Base-by-base conservation (phyloP, 768 basidiomycete species). In the Pholiota microspora region DNA sequence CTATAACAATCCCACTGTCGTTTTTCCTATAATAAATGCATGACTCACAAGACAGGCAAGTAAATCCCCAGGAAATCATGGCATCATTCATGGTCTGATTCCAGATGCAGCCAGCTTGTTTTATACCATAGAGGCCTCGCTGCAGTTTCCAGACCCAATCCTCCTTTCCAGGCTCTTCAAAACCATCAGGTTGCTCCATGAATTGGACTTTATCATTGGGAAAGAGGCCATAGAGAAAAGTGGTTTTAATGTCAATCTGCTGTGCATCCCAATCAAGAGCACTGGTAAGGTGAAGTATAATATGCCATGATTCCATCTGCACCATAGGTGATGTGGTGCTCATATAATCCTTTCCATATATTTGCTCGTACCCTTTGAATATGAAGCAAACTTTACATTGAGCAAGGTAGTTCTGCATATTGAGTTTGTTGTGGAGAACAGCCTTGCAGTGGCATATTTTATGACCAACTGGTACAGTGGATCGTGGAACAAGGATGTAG, bases 331-430 rank as follows among this genome's bases (percentile, higher is more conserved):
- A 75, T 44, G 71, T 74, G 12, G 76, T 77, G 32, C 72, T 67
- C 0, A 61, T 66, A 54, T 73, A 82, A 47, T 82, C 77, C 7
- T 65, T 55, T 0, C 79, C 77, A 23, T 63, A 71, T 0, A 72
- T 59, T 49, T 77, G 76, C 21, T 73, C 59, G 59, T 67, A 77
- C 0, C 80, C 78, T 50, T 73, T 68, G 23, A 75, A 71, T 0
- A 82, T 73, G 23, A 73, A 67, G 0, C 71, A 63, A 0, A 70
- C 72, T 56, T 79, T 79, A n/a, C n/a, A n/a, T n/a, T n/a, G n/a
- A 16, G 16, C 16, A 16, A 36, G 35, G 16, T n/a, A 4, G 16
- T 36, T 36, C 15, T n/a, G 35, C 4, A n/a, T 36, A 7, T 36
- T 36, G 2, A 36, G 15, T n/a, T 36, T 36, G 35, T 36, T 36